Percentiles rank a stretch among this genome's conserved stretches.
phyloP scores from a whole-genome alignment of 345 rosid genomes.

The Geranium rotundifolium region DNA sequence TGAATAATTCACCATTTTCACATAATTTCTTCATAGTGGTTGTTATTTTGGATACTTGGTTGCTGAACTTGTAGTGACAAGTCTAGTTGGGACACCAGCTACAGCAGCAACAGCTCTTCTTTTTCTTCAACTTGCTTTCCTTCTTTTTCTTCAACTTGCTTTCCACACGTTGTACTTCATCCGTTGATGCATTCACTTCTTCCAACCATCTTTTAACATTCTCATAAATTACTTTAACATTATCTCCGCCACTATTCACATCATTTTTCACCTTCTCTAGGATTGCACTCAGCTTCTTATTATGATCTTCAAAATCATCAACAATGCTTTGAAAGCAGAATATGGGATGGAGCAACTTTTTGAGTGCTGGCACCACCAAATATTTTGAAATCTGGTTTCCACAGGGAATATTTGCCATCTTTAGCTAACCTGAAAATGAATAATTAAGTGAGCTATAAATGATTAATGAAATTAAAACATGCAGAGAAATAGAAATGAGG shows the following conservation, averaged over 20 bases:
- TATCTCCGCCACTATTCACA: background rate
- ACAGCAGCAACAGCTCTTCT: background rate
- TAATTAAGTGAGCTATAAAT: no score
- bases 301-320: no score
- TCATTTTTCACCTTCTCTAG: background rate
- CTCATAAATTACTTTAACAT: background rate
- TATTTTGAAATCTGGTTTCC: no score
- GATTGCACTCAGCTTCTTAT: background rate
- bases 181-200: background rate
- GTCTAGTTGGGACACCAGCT: slow-evolving; percentile 1
- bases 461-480: no score
- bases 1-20: background rate
- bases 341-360: background rate
- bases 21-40: background rate
- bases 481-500: no score
- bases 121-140: background rate
- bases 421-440: no score
- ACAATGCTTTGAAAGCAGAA: background rate
- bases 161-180: background rate
- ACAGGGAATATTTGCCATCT: no score
- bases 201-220: background rate
- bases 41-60: background rate
- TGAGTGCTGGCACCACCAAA: no score
- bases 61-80: background rate
- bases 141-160: background rate